These are phyloP conservation scores for Leccinum subtestaceum DNA, from an alignment of 768 basidiomycete genomes.

Conservation along the genomic window DNA sequence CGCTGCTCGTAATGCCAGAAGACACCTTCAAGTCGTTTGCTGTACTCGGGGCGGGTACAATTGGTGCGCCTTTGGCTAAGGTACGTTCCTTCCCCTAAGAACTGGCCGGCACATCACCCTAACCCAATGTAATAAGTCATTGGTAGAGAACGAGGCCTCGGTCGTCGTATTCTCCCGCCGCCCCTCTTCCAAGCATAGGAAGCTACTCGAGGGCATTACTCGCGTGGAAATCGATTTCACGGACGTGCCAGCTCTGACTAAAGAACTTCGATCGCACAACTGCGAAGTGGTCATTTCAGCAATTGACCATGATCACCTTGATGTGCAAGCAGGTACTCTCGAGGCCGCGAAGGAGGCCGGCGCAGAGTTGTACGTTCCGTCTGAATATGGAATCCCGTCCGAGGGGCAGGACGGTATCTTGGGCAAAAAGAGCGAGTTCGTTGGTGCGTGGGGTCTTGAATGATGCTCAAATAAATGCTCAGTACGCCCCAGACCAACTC, in stretches of 20 bases:
- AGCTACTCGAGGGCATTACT: slow-evolving; percentile 6
- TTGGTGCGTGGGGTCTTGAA: slow-evolving; percentile 4
- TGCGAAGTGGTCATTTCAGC: slow-evolving; percentile 30
- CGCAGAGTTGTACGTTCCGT: slow-evolving; percentile 32
- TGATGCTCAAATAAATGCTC: background rate
- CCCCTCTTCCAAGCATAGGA: slow-evolving; percentile 7
- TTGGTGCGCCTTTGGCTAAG: slow-evolving; percentile 12
- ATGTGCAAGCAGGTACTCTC: slow-evolving; percentile 21
- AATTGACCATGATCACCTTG: slow-evolving; percentile 19
- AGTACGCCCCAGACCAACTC: slow-evolving; percentile 8
- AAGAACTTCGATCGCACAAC: slow-evolving; percentile 15
- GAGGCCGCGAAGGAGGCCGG: slow-evolving; percentile 30
- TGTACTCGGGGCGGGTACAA: slow-evolving; percentile 19
- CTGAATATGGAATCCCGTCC: slow-evolving; percentile 25
- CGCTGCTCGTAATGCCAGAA: slow-evolving; percentile 4
- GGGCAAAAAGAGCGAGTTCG: slow-evolving; percentile 17
- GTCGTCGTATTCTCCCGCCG: slow-evolving; percentile 16
- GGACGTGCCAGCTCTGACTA: slow-evolving; percentile 7
- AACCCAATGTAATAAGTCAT: slow-evolving; percentile 4
- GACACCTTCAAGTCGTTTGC: slow-evolving; percentile 19
- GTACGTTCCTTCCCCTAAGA: background rate
- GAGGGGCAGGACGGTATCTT: slow-evolving; percentile 23
- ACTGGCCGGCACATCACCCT: background rate
- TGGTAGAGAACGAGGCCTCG: slow-evolving; percentile 11
- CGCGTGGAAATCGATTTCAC: slow-evolving; percentile 15